phyloP scores from a whole-genome alignment of 768 basidiomycete genomes.

The Crucibulum laeve region DNA sequence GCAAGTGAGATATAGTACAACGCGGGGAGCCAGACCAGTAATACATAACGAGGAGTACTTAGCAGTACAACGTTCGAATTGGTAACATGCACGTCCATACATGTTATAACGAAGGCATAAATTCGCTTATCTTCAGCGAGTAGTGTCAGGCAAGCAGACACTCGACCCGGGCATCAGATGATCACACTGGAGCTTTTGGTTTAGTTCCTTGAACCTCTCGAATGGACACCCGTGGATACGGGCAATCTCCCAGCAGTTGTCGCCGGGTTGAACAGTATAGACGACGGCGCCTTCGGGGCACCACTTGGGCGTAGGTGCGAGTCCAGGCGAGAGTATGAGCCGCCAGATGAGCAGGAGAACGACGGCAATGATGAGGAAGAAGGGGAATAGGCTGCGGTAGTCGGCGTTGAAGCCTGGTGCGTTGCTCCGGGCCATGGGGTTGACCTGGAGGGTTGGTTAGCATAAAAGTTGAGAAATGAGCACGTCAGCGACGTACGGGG shows the following conservation, averaged over 20 bases:
- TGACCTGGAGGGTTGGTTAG: conserved; percentile 3
- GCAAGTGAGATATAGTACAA: no score
- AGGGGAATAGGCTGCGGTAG: conserved; percentile 64
- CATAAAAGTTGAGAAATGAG: conserved; percentile 1
- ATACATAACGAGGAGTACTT: no score
- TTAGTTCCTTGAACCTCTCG: conserved; percentile 48
- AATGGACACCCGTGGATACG: conserved; percentile 41
- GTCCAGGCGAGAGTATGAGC: conserved; percentile 40
- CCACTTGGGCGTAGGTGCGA: conserved; percentile 25
- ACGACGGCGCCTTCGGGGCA: conserved; percentile 38
- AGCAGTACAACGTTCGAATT: no score
- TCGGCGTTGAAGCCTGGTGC: conserved; percentile 30
- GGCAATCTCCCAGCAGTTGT: conserved; percentile 65
- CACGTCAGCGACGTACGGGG: conserved; percentile 31
- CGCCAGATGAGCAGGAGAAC: conserved; percentile 63
- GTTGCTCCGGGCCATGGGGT: conserved; percentile 17
- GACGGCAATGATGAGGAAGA: conserved; percentile 66
- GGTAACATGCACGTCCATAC: no score
- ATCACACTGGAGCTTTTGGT: conserved; percentile 52
- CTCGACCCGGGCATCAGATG: conserved; percentile 34
- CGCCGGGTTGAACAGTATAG: conserved; percentile 52
- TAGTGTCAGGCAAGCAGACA: conserved; percentile 4
- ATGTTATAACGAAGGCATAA: no score
- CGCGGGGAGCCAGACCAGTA: no score
- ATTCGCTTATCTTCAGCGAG: no score